Base-by-base conservation (phyloP, 176 grass and related monocot genomes). In the bread wheat (Triticum aestivum) region DNA sequence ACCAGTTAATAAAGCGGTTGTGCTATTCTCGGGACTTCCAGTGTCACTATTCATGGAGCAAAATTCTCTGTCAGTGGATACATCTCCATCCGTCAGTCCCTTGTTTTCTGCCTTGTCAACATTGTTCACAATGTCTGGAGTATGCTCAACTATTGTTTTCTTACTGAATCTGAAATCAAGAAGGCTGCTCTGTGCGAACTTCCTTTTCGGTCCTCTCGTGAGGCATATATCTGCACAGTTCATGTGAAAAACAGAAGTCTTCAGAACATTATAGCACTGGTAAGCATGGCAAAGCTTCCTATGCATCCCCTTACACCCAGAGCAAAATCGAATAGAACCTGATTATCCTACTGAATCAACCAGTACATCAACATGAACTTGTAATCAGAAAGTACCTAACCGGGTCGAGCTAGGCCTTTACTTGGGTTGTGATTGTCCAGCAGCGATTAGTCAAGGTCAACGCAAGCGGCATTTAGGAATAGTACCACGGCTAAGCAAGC, bases 91-190 rank as follows among this genome's bases (percentile, higher is more conserved):
- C 0, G 33, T 76, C 10, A 30, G 70, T 73, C 82, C 81, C 35
- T 32, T 64, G 62, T 37, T 30, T 68, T 27, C 27, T 38, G 9
- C 81, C 45, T 86, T 15, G 1, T 29, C 29, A 30, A 27, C 84
- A 15, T 75, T 81, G 24, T 74, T 35, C 80, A 86, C 17, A 79
- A 12, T 66, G 33, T 65, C 62, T 64, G 35, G 39, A 63, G 30
- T 51, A 1, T 32, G 24, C 74, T 89, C 65, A 64, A 5, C 71
- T 24, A 56, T 76, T 47, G 56, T 8, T 23, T 72, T 78, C 83
- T 80, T 91, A 65, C 78, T 87, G 71, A 95, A 96, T 65, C 86
- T 89, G 86, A 98, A 98, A 82, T 94, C 92, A 75, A 98, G 88
- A 92, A 98, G 93, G 61, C 90, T 98, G 79, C 75, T 81, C 54